phyloP scores from a whole-genome alignment of 2,329 filamentous ascomycete species.

The Aspergillus pseudonomiae region DNA sequence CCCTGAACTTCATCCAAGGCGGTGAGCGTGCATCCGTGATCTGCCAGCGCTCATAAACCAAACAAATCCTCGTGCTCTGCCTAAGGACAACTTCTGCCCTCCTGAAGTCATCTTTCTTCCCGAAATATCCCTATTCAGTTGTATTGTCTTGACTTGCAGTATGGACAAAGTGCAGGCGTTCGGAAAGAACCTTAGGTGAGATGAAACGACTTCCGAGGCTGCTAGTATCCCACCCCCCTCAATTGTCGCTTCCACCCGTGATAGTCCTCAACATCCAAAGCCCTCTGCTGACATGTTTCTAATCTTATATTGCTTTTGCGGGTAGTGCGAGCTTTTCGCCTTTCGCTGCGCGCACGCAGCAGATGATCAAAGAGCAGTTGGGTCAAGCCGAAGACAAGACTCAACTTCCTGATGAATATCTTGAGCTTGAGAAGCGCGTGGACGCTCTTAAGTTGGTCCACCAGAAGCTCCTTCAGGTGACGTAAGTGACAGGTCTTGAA shows the following conservation, averaged over 20 bases:
- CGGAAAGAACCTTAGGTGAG: conserved; percentile 71
- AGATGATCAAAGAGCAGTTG: conserved; percentile 97
- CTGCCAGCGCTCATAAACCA: conserved; percentile 1
- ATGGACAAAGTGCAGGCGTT: conserved; percentile 74
- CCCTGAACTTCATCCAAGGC: not conserved
- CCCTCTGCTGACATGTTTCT: conserved; percentile 36
- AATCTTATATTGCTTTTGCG: conserved; percentile 47
- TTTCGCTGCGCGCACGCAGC: conserved; percentile 89
- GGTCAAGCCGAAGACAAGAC: conserved; percentile 97
- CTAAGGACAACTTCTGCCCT: conserved; percentile 1
- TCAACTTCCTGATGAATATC: conserved; percentile 94
- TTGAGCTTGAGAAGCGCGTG: conserved; percentile 97
- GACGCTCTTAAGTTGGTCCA: conserved; percentile 97
- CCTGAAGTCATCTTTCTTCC: not conserved
- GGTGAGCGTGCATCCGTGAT: conserved; percentile 9
- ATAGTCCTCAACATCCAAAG: conserved; percentile 8
- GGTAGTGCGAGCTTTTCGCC: conserved; percentile 83
- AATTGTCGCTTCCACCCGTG: conserved; percentile 10
- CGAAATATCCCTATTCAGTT: conserved; percentile 4
- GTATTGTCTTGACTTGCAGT: conserved; percentile 17
- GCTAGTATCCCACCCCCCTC: conserved; percentile 6
- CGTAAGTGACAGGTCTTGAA: conserved; percentile 62
- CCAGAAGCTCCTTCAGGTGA: conserved; percentile 95
- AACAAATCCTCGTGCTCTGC: not conserved
- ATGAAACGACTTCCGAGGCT: conserved; percentile 20